These are phyloP conservation scores for Neurospora africana DNA, from an alignment of 495 filamentous ascomycete species.

Conservation along the genomic window DNA sequence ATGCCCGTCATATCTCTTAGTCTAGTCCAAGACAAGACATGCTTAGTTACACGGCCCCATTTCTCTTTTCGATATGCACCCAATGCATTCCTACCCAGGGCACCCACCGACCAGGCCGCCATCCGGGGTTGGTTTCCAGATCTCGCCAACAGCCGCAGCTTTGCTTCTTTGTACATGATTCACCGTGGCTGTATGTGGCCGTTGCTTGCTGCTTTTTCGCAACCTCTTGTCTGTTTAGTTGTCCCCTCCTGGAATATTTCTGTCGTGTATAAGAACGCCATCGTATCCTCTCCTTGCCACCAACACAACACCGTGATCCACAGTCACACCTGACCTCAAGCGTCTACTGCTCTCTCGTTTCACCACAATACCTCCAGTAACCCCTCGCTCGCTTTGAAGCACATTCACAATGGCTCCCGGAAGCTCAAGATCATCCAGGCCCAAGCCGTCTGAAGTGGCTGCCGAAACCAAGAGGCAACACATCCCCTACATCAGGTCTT, in stretches of 20 bases:
- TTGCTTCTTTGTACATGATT: background rate
- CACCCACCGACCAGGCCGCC: background rate
- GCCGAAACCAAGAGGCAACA: conserved; percentile 55
- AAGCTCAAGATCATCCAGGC: conserved; percentile 28
- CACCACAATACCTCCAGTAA: background rate
- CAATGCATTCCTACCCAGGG: background rate
- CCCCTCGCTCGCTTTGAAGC: background rate
- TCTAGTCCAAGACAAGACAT: background rate
- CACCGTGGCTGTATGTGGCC: background rate
- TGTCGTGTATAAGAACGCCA: background rate
- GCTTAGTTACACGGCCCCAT: background rate
- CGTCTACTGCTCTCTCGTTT: background rate
- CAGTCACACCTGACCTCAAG: background rate
- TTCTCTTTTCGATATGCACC: background rate
- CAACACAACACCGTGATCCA: background rate
- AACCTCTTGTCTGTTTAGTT: background rate
- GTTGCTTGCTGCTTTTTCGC: background rate
- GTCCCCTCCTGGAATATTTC: background rate
- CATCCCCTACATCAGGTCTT: conserved; percentile 46
- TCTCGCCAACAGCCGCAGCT: background rate
- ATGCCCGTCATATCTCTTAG: background rate
- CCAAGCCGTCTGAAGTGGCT: conserved; percentile 60
- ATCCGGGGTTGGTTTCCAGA: background rate
- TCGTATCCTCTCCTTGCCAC: background rate
- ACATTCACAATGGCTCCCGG: conserved; percentile 39